Conservation (phyloP, 169 alveolate genomes). For the Plasmodium knowlesi region DNA sequence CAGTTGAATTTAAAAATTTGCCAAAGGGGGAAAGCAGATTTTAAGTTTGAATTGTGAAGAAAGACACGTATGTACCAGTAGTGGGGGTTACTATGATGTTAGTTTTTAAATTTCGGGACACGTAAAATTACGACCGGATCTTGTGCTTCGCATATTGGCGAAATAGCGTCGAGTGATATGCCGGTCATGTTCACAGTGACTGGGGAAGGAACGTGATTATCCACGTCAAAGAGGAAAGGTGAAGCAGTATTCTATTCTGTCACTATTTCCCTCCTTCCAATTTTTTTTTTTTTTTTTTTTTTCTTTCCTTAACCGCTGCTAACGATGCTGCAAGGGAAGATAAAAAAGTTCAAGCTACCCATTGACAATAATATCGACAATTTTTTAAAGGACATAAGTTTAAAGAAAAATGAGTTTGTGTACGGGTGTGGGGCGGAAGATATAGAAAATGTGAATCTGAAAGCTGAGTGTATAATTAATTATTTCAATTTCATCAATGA, state of each 20-base stretch:
- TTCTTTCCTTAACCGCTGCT: neutral
- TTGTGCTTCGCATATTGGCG: neutral
- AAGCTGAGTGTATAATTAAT: conserved; percentile 18
- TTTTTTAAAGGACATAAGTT: conserved; percentile 53
- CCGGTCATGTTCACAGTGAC: neutral
- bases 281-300: neutral
- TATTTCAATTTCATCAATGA: conserved; percentile 55
- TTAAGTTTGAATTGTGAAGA: neutral
- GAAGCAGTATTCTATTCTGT: neutral
- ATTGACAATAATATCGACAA: conserved; percentile 43
- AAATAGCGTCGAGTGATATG: neutral
- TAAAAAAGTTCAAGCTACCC: conserved; percentile 65
- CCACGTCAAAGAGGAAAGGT: neutral
- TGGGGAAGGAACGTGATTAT: neutral
- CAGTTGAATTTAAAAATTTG: neutral
- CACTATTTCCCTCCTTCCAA: neutral
- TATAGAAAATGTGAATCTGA: conserved; percentile 32
- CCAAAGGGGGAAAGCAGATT: neutral
- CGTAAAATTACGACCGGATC: neutral
- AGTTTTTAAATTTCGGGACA: neutral
- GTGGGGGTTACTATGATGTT: neutral
- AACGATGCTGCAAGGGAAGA: conserved; percentile 70
- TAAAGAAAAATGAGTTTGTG: conserved; percentile 59
- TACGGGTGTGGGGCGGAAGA: conserved; percentile 59
- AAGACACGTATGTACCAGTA: neutral